Base-by-base conservation (phyloP, 2,329 filamentous ascomycete genomes). In the Fusarium buharicum region DNA sequence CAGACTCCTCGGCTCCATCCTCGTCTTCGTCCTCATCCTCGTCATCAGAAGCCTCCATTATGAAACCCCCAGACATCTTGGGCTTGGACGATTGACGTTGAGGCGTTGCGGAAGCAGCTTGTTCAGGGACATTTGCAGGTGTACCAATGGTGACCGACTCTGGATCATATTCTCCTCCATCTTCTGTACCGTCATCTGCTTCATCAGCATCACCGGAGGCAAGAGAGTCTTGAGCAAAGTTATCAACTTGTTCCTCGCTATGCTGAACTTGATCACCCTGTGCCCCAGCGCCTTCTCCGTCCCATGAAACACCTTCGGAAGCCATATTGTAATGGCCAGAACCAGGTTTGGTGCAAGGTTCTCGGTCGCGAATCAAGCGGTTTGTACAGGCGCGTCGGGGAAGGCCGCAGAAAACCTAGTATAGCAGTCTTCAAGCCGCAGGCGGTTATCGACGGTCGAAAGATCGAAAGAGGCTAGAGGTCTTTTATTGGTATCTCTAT, bases 41-140 rank as follows among this genome's bases (percentile, higher is more conserved):
- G 30, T 85, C 83, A 64, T 87, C 85, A 27, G 84, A 86, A 50
- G 83, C 85, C 72, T 82, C 84, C 68, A 86, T 79, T 71, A 87
- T 75, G 75, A 87, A 87, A 39, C 85, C 85, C 37, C 84, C 84
- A 20, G 83, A 81, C 59, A 81, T 85, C 74, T 85, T 86, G 30
- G 83, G 86, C 74, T 89, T 89, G 56, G 75, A 66, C 5, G 72
- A 31, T 56, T 68, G 66, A 50, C 66, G 70, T 58, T 74, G 74
- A 14, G 66, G 64, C 27, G 68, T 67, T 28, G 71, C 62, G 33
- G 72, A 67, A 41, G 69, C 65, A 38, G 67, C 53, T 57, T 69
- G 66, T 54, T 75, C 70, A 51, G 70, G 48, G 41, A 67, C 72
- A 78, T 83, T 67, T 72, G 74, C 58, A 66, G 76, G 53, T 74